Conservation (phyloP, 768 basidiomycete species). For the Trametopsis cervina region DNA sequence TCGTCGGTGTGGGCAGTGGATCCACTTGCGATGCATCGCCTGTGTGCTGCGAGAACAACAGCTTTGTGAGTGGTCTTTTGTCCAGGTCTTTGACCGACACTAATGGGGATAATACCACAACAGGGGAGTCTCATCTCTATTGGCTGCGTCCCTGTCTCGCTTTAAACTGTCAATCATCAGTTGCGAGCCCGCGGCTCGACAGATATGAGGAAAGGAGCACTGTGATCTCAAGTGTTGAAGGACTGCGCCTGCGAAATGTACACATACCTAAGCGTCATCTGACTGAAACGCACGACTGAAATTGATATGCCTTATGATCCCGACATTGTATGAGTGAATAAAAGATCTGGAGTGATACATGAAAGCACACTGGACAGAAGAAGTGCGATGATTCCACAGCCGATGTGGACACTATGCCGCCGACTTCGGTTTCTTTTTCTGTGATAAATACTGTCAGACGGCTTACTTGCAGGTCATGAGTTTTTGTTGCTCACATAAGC, state of each 20-base stretch:
- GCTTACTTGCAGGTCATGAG: not conserved
- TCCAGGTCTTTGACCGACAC: not conserved
- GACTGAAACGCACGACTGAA: no score
- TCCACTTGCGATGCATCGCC: slow-evolving; percentile 6
- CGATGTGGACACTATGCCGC: no score
- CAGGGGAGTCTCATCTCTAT: slow-evolving; percentile 12
- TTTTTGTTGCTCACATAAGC: slow-evolving; percentile 59
- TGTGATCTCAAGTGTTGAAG: no score
- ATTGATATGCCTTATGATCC: not conserved
- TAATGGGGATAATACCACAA: not conserved
- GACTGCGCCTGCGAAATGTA: no score
- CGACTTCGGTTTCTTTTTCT: slow-evolving; percentile 33
- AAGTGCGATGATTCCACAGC: no score
- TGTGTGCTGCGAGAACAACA: slow-evolving; percentile 17
- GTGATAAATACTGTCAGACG: not conserved
- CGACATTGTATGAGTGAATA: not conserved
- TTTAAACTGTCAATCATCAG: not conserved
- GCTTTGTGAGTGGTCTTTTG: slow-evolving; percentile 7
- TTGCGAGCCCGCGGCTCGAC: no score
- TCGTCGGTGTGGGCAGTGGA: slow-evolving; percentile 14
- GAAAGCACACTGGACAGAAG: not conserved
- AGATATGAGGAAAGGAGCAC: no score
- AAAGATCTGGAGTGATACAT: not conserved
- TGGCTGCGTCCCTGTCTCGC: slow-evolving; percentile 11
- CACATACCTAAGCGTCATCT: no score